A percentile compares a stretch with the other conserved stretches of the same genome.
phyloP scores from a whole-genome alignment of 169 alveolate genomes.

The Cyclospora cayetanensis region DNA sequence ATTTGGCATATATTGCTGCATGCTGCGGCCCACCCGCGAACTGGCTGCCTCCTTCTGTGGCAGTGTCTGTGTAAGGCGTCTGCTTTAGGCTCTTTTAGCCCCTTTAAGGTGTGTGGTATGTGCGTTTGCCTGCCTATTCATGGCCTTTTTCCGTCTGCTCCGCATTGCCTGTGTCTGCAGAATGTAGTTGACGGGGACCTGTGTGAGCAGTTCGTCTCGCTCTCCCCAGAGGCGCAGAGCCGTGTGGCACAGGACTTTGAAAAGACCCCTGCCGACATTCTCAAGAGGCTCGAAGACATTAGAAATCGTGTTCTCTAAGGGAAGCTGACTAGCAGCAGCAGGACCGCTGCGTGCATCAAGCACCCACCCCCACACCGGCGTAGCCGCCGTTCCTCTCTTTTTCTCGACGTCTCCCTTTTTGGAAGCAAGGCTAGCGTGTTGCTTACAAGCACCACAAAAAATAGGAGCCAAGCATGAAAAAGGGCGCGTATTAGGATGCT shows the following conservation, averaged over 20 bases:
- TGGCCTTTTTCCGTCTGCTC: neutral
- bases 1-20: neutral
- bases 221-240: constrained; percentile 87
- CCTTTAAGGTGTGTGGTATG: no score
- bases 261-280: constrained; percentile 92
- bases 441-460: neutral
- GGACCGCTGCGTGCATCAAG: neutral
- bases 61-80: no score
- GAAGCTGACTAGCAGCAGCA: neutral
- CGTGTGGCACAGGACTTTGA: constrained; percentile 93
- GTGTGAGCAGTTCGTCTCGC: constrained; percentile 91
- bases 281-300: constrained; percentile 94
- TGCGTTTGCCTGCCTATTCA: no score
- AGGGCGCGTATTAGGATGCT: neutral
- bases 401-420: neutral
- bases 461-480: neutral
- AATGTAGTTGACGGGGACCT: constrained; percentile 96
- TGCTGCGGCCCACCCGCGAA: neutral
- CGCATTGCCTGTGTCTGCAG: constrained; percentile 75
- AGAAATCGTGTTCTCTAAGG: constrained; percentile 91
- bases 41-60: no score
- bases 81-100: no score
- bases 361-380: neutral
- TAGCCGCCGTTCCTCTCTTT: neutral
- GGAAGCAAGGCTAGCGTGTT: neutral